Conservation (phyloP, 306 rosid species). For the Castanospermum australe region DNA sequence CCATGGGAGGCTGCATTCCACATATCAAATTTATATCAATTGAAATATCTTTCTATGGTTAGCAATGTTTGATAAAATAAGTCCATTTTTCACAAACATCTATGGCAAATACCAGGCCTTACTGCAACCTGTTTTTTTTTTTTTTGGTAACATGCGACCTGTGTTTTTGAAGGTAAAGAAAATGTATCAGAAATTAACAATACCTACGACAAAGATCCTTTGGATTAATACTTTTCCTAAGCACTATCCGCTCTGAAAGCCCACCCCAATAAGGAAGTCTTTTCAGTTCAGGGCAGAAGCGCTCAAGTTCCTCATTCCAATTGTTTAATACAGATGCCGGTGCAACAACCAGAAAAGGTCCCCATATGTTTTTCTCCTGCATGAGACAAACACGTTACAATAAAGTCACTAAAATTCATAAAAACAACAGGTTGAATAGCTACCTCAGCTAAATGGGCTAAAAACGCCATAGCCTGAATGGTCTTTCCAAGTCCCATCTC, state of each 20-base stretch:
- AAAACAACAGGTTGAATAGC: slow-evolving; percentile 28
- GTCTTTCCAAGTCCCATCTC: slow-evolving; percentile 99
- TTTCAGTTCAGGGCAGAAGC: slow-evolving; percentile 91
- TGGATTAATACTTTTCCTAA: slow-evolving; percentile 87
- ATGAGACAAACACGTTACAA: slow-evolving; percentile 36
- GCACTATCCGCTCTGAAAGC: slow-evolving; percentile 76
- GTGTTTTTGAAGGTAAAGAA: slow-evolving; percentile 5
- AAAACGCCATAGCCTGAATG: slow-evolving; percentile 97
- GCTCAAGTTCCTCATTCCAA: slow-evolving; percentile 98
- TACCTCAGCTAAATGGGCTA: slow-evolving; percentile 99
- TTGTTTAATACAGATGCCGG: slow-evolving; percentile 97
- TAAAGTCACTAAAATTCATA: slow-evolving; percentile 8
- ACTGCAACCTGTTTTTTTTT: neutral
- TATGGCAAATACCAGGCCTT: neutral
- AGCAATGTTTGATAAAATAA: neutral
- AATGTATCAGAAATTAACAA: slow-evolving; percentile 20
- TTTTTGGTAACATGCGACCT: too few species aligned
- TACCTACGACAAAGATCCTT: slow-evolving; percentile 95
- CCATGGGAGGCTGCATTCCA: neutral
- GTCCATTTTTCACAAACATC: slow-evolving; percentile 5
- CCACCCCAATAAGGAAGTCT: slow-evolving; percentile 99
- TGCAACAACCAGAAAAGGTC: slow-evolving; percentile 96
- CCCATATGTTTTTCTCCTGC: slow-evolving; percentile 99
- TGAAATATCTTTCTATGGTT: neutral
- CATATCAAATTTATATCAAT: neutral